Evolutionary conservation across 1,284 basidiomycete genomes (phyloP), one percentile per base, ranked within the genome.

Genomic region (Melampsora americana): DNA sequence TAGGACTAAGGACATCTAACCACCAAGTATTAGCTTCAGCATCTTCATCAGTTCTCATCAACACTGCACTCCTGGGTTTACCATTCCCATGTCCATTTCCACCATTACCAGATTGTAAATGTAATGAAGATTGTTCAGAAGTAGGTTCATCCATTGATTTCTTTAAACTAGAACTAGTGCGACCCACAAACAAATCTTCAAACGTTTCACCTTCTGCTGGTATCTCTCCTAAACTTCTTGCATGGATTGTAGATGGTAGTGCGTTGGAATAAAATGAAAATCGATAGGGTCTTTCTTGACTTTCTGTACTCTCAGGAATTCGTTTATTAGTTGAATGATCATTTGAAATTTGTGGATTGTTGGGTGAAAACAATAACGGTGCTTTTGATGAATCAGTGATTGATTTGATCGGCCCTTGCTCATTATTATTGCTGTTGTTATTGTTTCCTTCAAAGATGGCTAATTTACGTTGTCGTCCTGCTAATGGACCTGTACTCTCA

Each of bases 231-330:
- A 99, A 85, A 78, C 90, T 94, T 12, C 94, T 87, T 0, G 96
- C 92, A 83, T 99, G 96, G 66, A 99, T 97, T 0, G 95, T 97
- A 0, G 92, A 90, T 1, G 91, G 89, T 65, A 97, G 86, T 0
- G 91, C 87, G 81, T 98, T 99, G 20, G 93, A 97, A 84, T 99
- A 99, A 85, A 99, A 99, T 0, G 95, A 98, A 85, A 99, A 99
- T 44, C 96, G 88, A 82, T 98, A 99, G 7, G 95, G 95, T 81
- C 92, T 86, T 80, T 94, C 92, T 11, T 79, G 79, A 46, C 77
- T 78, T 30, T 66, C 65, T 32, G 74, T 69, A 20, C 69, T 69
- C 32, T 81, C 94, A 90, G 0, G 90, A 90, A 1, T 85, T 83
- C 79, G 86, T 9, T 79, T 71, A 75, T 81, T 80, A 39, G 80